phyloP scores from a whole-genome alignment of 495 filamentous ascomycete species.

The Hypoxylon perforatum region DNA sequence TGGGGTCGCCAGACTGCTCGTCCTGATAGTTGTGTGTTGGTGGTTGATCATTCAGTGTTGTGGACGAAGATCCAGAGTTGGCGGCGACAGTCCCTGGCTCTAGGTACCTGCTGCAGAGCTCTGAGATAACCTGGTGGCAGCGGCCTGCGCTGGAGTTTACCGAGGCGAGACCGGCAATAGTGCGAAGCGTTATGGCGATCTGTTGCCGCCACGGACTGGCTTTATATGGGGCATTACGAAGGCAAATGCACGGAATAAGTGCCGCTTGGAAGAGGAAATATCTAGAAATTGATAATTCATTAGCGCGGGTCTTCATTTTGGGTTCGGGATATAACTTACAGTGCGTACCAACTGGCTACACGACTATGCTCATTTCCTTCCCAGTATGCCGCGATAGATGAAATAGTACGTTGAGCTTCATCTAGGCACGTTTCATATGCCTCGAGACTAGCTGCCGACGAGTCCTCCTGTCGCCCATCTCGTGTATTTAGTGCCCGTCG shows the following conservation, averaged over 20 bases:
- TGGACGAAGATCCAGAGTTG: no score
- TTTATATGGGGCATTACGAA: not conserved
- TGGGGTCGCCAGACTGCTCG: no score
- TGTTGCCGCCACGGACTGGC: conserved; percentile 54
- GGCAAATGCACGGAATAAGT: no score
- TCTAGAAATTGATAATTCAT: not conserved
- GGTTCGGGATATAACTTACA: conserved; percentile 55
- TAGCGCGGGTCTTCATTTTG: not conserved
- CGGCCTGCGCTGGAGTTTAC: conserved; percentile 9
- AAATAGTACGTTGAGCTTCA: conserved; percentile 21
- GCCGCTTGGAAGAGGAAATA: no score
- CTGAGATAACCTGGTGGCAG: conserved; percentile 8
- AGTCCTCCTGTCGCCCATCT: conserved; percentile 13
- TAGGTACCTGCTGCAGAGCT: conserved; percentile 12
- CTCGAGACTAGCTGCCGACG: conserved; percentile 12
- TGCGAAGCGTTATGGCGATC: conserved; percentile 52
- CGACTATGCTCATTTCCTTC: conserved; percentile 52
- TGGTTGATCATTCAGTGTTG: no score
- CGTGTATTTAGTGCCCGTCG: conserved; percentile 55
- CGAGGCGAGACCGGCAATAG: conserved; percentile 1
- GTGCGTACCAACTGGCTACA: conserved; percentile 63
- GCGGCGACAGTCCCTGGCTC: not conserved
- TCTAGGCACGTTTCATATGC: conserved; percentile 25
- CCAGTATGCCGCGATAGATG: conserved; percentile 9
- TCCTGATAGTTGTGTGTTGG: no score